A percentile compares a stretch with the other conserved stretches of the same genome.
Evolutionary conservation across 1,284 basidiomycete genomes (phyloP).

Genomic region (Volvariella surrecta): DNA sequence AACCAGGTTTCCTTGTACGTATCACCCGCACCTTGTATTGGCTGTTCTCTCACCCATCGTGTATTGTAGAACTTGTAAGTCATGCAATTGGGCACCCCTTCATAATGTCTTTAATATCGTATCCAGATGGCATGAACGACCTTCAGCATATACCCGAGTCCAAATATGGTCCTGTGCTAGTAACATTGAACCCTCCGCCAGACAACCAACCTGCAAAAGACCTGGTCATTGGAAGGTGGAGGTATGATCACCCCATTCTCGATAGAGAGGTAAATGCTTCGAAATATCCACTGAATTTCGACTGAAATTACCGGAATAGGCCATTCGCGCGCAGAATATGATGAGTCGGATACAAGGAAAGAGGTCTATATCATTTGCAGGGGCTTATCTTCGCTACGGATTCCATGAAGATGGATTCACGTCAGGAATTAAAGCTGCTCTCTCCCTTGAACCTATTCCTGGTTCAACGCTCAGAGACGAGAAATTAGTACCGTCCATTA

Average conservation of each 20-base stretch:
- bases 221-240: constrained; percentile 43
- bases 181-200: constrained; percentile 70
- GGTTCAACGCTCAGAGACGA: background rate
- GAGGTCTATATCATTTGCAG: constrained; percentile 61
- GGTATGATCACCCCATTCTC: constrained; percentile 67
- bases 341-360: constrained; percentile 57
- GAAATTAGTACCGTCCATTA: no score
- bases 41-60: constrained; percentile 8
- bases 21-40: constrained; percentile 3
- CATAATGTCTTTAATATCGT: constrained; percentile 8
- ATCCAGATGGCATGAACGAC: constrained; percentile 69
- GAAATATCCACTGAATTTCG: no score
- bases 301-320: constrained; percentile 23
- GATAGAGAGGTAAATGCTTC: constrained; percentile 31
- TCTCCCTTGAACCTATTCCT: background rate
- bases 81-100: constrained; percentile 2
- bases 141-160: constrained; percentile 60
- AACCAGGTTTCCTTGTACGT: constrained; percentile 61
- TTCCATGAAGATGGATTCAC: constrained; percentile 1
- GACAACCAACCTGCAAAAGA: constrained; percentile 36
- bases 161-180: constrained; percentile 61
- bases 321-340: constrained; percentile 47
- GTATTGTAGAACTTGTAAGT: constrained; percentile 33
- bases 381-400: constrained; percentile 1
- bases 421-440: constrained; percentile 16